phyloP scores from a whole-genome alignment of 345 rosid genomes.

The Salix exigua region DNA sequence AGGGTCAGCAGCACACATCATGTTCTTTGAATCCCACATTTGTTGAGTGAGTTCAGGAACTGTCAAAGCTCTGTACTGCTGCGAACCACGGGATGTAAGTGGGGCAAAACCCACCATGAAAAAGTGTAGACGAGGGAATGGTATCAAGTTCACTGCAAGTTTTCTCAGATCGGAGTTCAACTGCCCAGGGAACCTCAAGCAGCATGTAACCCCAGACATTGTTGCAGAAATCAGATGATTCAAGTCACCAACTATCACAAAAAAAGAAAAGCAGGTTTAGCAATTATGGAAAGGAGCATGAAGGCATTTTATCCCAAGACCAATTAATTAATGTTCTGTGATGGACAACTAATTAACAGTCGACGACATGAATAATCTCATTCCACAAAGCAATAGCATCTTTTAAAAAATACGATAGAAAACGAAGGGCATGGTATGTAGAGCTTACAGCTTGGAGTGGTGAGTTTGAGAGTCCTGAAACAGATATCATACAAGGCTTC shows the following conservation, averaged over 20 bases:
- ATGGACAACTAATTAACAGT: too few relatives aligned
- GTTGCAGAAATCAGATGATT: conserved; percentile 31
- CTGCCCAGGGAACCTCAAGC: conserved; percentile 30
- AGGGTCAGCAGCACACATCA: conserved; percentile 32
- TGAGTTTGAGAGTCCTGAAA: conserved; percentile 29
- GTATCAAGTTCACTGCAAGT: conserved; percentile 27
- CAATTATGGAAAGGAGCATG: too few relatives aligned
- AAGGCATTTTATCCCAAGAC: too few relatives aligned
- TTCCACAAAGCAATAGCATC: not conserved
- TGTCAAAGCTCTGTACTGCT: conserved; percentile 24
- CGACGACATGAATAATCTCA: not conserved
- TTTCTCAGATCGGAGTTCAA: conserved; percentile 29
- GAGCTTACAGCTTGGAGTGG: conserved; percentile 28
- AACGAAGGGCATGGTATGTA: not conserved
- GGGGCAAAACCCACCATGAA: conserved; percentile 33
- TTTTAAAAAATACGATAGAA: not conserved
- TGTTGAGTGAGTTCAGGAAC: conserved; percentile 32
- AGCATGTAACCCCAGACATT: conserved; percentile 33
- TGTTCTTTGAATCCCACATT: conserved; percentile 34
- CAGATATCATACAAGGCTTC: conserved; percentile 29
- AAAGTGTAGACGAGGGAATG: conserved; percentile 34
- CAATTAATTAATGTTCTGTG: too few relatives aligned
- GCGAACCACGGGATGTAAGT: conserved; percentile 29
- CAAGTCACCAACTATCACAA: conserved; percentile 21
- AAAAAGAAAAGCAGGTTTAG: not conserved